Conservation (phyloP, 768 basidiomycete species). For the Pisolithus tinctorius region DNA sequence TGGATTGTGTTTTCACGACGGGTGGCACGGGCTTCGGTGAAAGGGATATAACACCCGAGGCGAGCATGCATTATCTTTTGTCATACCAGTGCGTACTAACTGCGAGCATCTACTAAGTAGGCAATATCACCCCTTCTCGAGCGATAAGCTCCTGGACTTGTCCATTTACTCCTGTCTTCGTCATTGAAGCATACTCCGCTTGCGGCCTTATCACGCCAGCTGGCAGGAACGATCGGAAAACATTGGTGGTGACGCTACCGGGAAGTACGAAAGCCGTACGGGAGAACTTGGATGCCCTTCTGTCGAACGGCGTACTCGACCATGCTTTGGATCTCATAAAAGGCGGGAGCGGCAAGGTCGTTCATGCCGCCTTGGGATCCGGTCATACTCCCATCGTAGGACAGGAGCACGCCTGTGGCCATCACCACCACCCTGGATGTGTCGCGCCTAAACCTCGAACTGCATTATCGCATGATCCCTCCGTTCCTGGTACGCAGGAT, state of each 20-base stretch:
- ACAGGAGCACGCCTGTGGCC: slow-evolving; percentile 19
- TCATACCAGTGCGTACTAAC: neutral
- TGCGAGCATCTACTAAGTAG: slow-evolving; percentile 38
- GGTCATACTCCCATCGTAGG: slow-evolving; percentile 14
- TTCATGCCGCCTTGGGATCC: slow-evolving; percentile 47
- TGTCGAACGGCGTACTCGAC: slow-evolving; percentile 49
- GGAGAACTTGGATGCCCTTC: slow-evolving; percentile 63
- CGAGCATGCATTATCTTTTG: slow-evolving; percentile 16
- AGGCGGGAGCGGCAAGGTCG: slow-evolving; percentile 56
- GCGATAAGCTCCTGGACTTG: slow-evolving; percentile 62
- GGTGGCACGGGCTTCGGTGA: slow-evolving; percentile 86
- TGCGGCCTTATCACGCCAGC: slow-evolving; percentile 76
- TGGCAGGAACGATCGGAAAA: slow-evolving; percentile 66
- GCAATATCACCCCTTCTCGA: slow-evolving; percentile 60
- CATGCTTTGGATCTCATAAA: slow-evolving; percentile 70
- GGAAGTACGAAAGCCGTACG: slow-evolving; percentile 82
- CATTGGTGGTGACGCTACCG: slow-evolving; percentile 76
- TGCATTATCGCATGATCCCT: slow-evolving; percentile 61
- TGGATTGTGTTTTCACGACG: slow-evolving; percentile 75
- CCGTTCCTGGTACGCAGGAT: slow-evolving; percentile 48
- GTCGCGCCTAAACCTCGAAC: slow-evolving; percentile 49
- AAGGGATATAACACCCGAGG: slow-evolving; percentile 82
- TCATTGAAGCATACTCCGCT: slow-evolving; percentile 72
- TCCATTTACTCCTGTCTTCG: slow-evolving; percentile 61
- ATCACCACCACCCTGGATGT: slow-evolving; percentile 37